Percentiles rank a stretch among this genome's conserved stretches.
Evolutionary conservation across 179 eudicot genomes (phyloP).

Genomic region (Dionaea muscipula): DNA sequence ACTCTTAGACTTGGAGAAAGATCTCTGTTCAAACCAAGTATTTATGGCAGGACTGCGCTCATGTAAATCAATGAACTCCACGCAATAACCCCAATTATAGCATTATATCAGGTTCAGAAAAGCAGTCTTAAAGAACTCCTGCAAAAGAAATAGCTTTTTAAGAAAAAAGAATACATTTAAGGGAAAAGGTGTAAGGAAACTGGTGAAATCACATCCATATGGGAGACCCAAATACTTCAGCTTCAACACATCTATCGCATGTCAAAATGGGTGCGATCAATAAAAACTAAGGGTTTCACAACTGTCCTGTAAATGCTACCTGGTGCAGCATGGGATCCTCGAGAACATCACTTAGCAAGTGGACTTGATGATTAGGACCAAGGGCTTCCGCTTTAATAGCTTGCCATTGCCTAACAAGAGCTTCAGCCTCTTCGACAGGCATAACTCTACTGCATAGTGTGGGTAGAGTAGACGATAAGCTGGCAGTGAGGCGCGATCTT

Average conservation of each 20-base stretch:
- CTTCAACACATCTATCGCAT: background rate
- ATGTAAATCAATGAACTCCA: too few species aligned
- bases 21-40: too few species aligned
- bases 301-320: constrained; percentile 30
- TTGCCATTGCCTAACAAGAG: constrained; percentile 96
- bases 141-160: too few species aligned
- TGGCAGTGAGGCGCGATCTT: constrained; percentile 32
- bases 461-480: constrained; percentile 37
- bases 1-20: too few species aligned
- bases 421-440: constrained; percentile 89
- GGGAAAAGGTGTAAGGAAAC: too few species aligned
- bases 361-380: constrained; percentile 63
- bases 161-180: too few species aligned
- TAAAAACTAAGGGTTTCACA: background rate
- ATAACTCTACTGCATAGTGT: constrained; percentile 32
- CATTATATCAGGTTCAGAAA: too few species aligned
- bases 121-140: too few species aligned
- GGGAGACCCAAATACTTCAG: background rate
- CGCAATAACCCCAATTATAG: too few species aligned
- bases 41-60: too few species aligned
- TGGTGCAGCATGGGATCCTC: constrained; percentile 86
- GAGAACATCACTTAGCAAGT: constrained; percentile 61
- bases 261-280: too few species aligned
- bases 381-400: constrained; percentile 84
- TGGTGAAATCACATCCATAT: background rate